Base-by-base conservation (phyloP, 306 rosid genomes). In the Purshia tridentata region DNA sequence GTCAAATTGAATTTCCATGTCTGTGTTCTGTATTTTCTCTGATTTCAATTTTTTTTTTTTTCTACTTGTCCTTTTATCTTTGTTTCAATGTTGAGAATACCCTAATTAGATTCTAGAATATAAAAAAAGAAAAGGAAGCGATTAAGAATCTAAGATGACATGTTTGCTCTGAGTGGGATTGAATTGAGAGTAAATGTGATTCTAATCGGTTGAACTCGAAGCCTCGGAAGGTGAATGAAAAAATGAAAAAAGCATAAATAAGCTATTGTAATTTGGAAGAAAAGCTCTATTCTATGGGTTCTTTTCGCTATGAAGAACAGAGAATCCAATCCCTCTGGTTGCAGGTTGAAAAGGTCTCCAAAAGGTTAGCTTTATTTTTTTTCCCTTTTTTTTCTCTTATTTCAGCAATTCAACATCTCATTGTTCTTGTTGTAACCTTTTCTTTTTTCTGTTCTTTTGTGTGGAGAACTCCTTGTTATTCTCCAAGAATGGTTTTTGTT, bases 291-390 rank as follows among this genome's bases (percentile, higher is more conserved):
- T 88, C 80, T 94, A 89, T 78, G 92, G 71, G 94, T 94, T 76
- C 91, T 94, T 73, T 88, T 95, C 42, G 97, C 61, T 91, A 88
- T 69, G 98, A 94, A 85, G 89, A 91, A 78, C 90, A 90, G 52
- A 86, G 90, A 86, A 94, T 94, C 75, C 90, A 92, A 35, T 42
- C 84, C 12, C 75, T 67, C 57, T 87, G 98, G 71, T 62, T 91
- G 70, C 79, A 85, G 74, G 79, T 89, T 78, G 95, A 94, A 77
- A 75, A 80, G 70, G 78, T 37, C 20, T 79, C 50, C 65, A 79
- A 49, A 78, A 86, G 91, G 88, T 86, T 18, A 57, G 39, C 13
- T 48, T 56, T 15, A 6, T 72, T 64, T 50, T 22, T 37, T 8
- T 2, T 19, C 2, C 52, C 0, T 12, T 29, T 35, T 20, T 6